Base-by-base conservation (phyloP, 257 asterid genomes). In the Nicotiana attenuata region DNA sequence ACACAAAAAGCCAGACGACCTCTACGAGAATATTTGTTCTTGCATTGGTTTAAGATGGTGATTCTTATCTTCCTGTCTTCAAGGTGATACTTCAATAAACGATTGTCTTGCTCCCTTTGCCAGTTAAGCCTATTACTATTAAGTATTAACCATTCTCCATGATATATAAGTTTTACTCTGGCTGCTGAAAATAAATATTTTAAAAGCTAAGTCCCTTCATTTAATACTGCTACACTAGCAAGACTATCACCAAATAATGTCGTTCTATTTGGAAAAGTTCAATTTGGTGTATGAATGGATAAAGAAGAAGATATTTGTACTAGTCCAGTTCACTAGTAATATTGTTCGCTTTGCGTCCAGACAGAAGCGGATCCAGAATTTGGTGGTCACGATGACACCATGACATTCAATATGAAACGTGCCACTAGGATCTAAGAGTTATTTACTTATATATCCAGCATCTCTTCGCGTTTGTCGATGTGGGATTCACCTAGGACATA, bases 1-100 rank as follows among this genome's bases (percentile, higher is more conserved):
- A 45, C 63, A 24, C 80, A 75, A 75, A 75, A 75, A 50, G 80
- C 63, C 63, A 75, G 26, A 75, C 80, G 78, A 45, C 78, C 60
- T 14, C 59, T 71, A 71, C 60, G 16, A 75, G 80, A 75, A 75
- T 75, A 75, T 75, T 75, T 75, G 63, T 75, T 75, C 45, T 75
- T 75, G 80, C 63, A 75, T 75, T 75, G 79, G 24, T 73, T 73
- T 11, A 73, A 50, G 6, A 47, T 73, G 24, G 63, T 26, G 38
- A 47, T 75, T 50, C 41, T 7, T 47, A 24, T 75, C 57, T 47
- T 2, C 78, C 80, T 50, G 16, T 75, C 80, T 75, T 50, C 79
- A 75, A 75, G 26, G 63, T 61, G 79, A 75, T 75, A 45, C 35
- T 45, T 20, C 35, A 71, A 71, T 47, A n/a, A 75, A 75, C 60